These are phyloP conservation scores for Tuber borchii DNA, from an alignment of 495 filamentous ascomycete genomes.

Conservation along the genomic window DNA sequence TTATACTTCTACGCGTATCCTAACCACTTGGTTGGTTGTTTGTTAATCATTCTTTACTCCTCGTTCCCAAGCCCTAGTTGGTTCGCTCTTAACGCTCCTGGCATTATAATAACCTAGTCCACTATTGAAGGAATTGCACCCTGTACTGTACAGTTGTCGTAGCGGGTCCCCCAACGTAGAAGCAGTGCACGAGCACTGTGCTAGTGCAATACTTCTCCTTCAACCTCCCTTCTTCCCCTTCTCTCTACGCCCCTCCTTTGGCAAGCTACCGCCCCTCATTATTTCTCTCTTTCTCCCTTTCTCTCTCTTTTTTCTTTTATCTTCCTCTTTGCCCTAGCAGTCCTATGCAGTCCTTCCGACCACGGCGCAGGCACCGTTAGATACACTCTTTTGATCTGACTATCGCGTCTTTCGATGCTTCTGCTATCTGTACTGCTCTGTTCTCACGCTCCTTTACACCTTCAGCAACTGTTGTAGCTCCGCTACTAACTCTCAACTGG, in stretches of 20 bases:
- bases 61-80: neutral
- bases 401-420: constrained; percentile 22
- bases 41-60: neutral
- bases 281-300: constrained; percentile 10
- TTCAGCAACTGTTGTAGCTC: constrained; percentile 14
- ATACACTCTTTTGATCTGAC: constrained; percentile 16
- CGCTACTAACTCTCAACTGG: neutral
- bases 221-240: neutral
- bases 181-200: neutral
- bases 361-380: constrained; percentile 35
- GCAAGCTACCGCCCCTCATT: neutral
- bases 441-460: constrained; percentile 20
- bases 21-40: neutral
- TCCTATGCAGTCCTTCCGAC: constrained; percentile 27
- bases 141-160: neutral
- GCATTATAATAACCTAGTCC: neutral
- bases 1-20: neutral
- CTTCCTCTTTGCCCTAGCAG: neutral
- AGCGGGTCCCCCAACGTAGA: neutral
- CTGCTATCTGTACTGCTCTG: constrained; percentile 19
- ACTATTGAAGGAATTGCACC: neutral
- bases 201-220: neutral
- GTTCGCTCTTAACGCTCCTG: neutral
- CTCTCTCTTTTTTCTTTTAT: neutral
- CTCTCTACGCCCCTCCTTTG: constrained; percentile 5